Evolutionary conservation across 441 rosid species (phyloP).

Genomic region (Bruguiera hainesii): DNA sequence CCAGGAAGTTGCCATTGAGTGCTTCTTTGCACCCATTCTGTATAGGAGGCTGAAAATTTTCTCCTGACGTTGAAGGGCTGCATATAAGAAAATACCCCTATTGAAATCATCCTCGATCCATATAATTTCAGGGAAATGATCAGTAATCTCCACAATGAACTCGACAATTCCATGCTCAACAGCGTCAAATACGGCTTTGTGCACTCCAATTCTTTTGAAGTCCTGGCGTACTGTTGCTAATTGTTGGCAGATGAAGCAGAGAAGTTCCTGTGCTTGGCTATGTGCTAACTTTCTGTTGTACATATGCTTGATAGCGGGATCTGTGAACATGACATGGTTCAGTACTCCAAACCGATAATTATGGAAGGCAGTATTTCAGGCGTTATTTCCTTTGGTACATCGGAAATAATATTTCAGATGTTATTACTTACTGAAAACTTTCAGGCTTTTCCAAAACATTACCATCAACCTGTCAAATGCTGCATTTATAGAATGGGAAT

Average conservation of each 20-base stretch:
- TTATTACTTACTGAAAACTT: constrained; percentile 39
- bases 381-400: background rate
- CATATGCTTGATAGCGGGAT: constrained; percentile 38
- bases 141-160: constrained; percentile 46
- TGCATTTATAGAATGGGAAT: constrained; percentile 11
- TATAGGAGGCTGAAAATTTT: constrained; percentile 64
- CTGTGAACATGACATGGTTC: constrained; percentile 22
- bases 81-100: constrained; percentile 49
- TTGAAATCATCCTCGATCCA: constrained; percentile 46
- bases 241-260: constrained; percentile 43
- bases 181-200: constrained; percentile 50
- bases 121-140: constrained; percentile 48
- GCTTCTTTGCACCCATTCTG: constrained; percentile 59
- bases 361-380: background rate
- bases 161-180: constrained; percentile 58
- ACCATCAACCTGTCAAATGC: constrained; percentile 24
- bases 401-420: background rate
- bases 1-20: constrained; percentile 36
- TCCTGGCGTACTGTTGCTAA: constrained; percentile 37
- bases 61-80: constrained; percentile 61
- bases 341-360: background rate
- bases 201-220: constrained; percentile 30
- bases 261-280: constrained; percentile 43
- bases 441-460: constrained; percentile 32
- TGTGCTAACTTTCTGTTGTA: constrained; percentile 54